Evolutionary conservation across 805 yeast genomes (phyloP), one percentile per base, ranked within the genome.

Genomic region (Yarrowia hollandica): DNA sequence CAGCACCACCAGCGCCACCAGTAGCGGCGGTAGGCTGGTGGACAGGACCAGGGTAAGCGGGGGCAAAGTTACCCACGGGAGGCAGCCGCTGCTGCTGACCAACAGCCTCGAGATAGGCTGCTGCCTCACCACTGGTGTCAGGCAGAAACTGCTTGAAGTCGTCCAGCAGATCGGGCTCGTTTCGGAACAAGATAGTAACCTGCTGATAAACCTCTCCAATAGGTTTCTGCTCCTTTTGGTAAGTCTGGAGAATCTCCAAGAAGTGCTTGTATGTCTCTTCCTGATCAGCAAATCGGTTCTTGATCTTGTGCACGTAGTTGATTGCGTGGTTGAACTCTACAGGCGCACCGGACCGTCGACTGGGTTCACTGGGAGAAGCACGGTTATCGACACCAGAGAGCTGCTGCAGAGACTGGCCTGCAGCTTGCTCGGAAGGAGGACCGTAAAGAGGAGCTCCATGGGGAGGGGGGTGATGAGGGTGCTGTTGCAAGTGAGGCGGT

Each of bases 251-350:
- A 60, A 92, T 94, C 71, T 94, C 99, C 72, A 95, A 77, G 66
- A 94, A 94, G 66, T 85, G 90, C 74, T 94, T 94, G 77, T 94
- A 94, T 60, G 91, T 90, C 67, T 92, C 97, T 0, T 99, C 99
- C 71, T 91, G 96, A 67, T 84, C 82, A 18, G 96, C 87, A 71
- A 90, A 94, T 63, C 98, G 81, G 60, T 90, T 91, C 71, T 95
- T 95, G 69, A 94, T 94, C 74, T 91, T 90, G 76, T 94, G 94
- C 62, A 94, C 99, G 68, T 94, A 94, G 65, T 86, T 86, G 63
- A 94, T 94, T 16, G 99, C 99, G 71, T 94, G 97, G 71, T 92
- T 91, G 77, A 94, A 92, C 74, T 94, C 98, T 15, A 90, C 92
- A 48, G 95, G 97, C 1, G 81, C 82, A 22, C 77, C 74, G 11